Percentiles rank a stretch among this genome's conserved stretches.
Conservation (phyloP, 139 green algal species). For the Pleodorina starrii region DNA sequence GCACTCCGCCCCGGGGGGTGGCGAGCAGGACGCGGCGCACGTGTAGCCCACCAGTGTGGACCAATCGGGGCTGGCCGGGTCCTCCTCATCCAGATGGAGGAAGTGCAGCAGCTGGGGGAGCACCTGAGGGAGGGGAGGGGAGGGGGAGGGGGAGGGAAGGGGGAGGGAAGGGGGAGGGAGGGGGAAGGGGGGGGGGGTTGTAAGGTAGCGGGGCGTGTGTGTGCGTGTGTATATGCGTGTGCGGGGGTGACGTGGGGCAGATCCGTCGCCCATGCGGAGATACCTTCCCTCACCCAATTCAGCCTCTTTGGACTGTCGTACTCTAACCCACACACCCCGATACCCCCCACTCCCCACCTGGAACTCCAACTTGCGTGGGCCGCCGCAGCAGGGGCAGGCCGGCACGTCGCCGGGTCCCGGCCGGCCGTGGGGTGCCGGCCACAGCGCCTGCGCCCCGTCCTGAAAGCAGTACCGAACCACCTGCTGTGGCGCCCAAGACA, state of each 20-base stretch:
- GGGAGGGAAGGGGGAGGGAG: too few species aligned
- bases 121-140: slow-evolving; percentile 50
- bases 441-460: slow-evolving; percentile 74
- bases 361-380: slow-evolving; percentile 80
- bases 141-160: too few species aligned
- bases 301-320: too few species aligned
- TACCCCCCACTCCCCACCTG: too few species aligned
- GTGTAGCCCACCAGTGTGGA: slow-evolving; percentile 81
- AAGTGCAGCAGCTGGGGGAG: slow-evolving; percentile 84
- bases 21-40: slow-evolving; percentile 74
- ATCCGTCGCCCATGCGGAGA: too few species aligned
- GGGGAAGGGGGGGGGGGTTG: too few species aligned
- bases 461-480: slow-evolving; percentile 87
- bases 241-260: too few species aligned
- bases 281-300: too few species aligned
- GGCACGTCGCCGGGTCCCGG: slow-evolving; percentile 67
- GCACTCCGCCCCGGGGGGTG: slow-evolving; percentile 1
- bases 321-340: too few species aligned
- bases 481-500: slow-evolving; percentile 66
- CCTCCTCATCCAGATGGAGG: slow-evolving; percentile 72
- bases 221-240: too few species aligned
- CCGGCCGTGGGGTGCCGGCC: slow-evolving; percentile 62
- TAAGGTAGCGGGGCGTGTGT: too few species aligned
- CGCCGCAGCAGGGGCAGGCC: slow-evolving; percentile 73
- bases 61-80: slow-evolving; percentile 80